These are phyloP conservation scores for Candida stauntonica DNA, from an alignment of 805 yeast genomes.

Conservation along the genomic window DNA sequence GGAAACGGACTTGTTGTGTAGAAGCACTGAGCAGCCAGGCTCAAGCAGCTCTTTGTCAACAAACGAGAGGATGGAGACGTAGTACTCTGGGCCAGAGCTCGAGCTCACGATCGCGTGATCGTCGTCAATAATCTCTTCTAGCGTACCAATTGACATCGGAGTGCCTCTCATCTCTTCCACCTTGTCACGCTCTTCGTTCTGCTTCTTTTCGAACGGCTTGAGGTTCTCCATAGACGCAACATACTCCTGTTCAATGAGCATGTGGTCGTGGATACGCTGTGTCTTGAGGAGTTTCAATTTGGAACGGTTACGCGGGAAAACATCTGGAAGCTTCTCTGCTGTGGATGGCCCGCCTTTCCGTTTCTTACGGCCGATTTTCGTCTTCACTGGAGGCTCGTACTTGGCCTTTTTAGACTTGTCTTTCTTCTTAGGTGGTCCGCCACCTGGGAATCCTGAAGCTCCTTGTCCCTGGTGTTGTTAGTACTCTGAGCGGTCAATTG, in stretches of 20 bases:
- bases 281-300: slow-evolving; percentile 84
- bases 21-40: slow-evolving; percentile 93
- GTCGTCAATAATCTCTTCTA: slow-evolving; percentile 96
- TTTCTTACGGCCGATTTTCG: slow-evolving; percentile 88
- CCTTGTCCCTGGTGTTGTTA: slow-evolving; percentile 42
- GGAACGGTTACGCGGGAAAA: slow-evolving; percentile 90
- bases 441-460: slow-evolving; percentile 47
- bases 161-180: slow-evolving; percentile 94
- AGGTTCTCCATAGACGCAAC: slow-evolving; percentile 91
- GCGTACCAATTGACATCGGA: slow-evolving; percentile 93
- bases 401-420: slow-evolving; percentile 86
- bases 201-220: slow-evolving; percentile 95
- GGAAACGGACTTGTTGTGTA: slow-evolving; percentile 93
- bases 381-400: slow-evolving; percentile 97
- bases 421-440: slow-evolving; percentile 44
- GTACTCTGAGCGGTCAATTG: too few relatives aligned
- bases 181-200: slow-evolving; percentile 92
- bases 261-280: slow-evolving; percentile 95
- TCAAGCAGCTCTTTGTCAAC: slow-evolving; percentile 94
- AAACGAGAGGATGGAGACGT: slow-evolving; percentile 91
- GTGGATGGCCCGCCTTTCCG: slow-evolving; percentile 88
- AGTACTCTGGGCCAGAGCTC: slow-evolving; percentile 94
- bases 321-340: slow-evolving; percentile 77
- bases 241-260: slow-evolving; percentile 91
- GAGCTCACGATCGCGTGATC: slow-evolving; percentile 98